Evolutionary conservation across 1,284 basidiomycete species (phyloP), one percentile per base, ranked within the genome.

Genomic region (Cryptococcus neoformans): DNA sequence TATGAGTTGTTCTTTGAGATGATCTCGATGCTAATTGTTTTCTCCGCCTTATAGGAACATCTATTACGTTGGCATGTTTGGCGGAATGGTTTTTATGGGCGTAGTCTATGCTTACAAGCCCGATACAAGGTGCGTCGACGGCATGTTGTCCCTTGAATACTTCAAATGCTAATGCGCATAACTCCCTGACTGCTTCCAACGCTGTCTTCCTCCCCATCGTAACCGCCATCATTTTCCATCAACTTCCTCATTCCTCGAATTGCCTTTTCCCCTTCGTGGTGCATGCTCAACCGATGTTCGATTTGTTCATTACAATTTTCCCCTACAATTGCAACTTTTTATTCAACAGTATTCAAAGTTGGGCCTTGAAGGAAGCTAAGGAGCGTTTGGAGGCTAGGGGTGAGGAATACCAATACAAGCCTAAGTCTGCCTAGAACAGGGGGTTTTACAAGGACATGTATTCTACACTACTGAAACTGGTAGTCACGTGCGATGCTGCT

Each of bases 51-150:
- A 1, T 60, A 77, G 75, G 62, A 67, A 83, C 65, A 81, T 89
- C 52, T 94, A 90, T 87, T 90, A 91, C 75, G 76, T 85, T 67
- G 92, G 92, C 36, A 91, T 97, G 86, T 92, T 90, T 71, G 94
- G 93, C 46, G 83, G 87, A 11, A 88, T 97, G 84, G 85, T 81
- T 6, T 80, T 92, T 58, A 89, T 86, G 37, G 79, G 82, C 7
- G 83, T 95, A 47, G 79, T 91, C 68, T 79, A 92, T 48, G 89
- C 91, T 79, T 97, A 94, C 83, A 96, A 96, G 81, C 94, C 95
- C 6, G 92, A 97, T 75, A 94, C 90, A 16, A 93, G 88, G 93
- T 93, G 70, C 65, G 88, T n/a, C 46, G 9, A 21, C 34, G 9
- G 39, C 28, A 28, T 51, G 38, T 5, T 49, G 35, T 55, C 41